Evolutionary conservation across 2,329 filamentous ascomycete genomes (phyloP), one percentile per base, ranked within the genome.

Genomic region (Colletotrichum phormii): DNA sequence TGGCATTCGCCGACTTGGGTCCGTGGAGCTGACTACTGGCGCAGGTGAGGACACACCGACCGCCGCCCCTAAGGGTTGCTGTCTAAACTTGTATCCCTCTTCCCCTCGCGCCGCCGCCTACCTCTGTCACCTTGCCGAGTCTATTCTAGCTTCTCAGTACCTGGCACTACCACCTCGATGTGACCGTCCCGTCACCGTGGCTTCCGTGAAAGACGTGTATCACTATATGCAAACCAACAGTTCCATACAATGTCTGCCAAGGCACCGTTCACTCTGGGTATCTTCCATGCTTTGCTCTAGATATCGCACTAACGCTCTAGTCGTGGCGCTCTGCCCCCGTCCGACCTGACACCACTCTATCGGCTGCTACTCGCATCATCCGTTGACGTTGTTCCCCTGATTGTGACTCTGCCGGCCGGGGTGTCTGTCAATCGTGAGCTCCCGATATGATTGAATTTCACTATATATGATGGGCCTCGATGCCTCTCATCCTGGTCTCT

Each of bases 381-480:
- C 63, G 55, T 24, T 42, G 37, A 42, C 15, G 15, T 18, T 51
- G 42, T 49, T 51, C 68, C 51, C 59, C 46, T 57, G 53, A 51
- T 18, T 69, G 59, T 22, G 26, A 64, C n/a, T 33, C 33, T 49
- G 13, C 26, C n/a, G 37, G n/a, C 13, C 31, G 29, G 37, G 37
- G 18, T 42, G 49, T 29, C 29, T 22, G 12, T 4, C 13, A 58
- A 66, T 71, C 60, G 22, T 66, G 68, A 65, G 12, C 12, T 62
- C 60, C 33, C 9, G 18, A 29, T 57, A 33, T 69, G 70, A 61
- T 73, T 49, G 24, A 26, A 61, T 57, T 57, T 71, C 12, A 57
- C 66, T 71, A 73, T 73, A 73, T 73, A 73, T 73, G 54, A 37
- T 26, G 35, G 29, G 18, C 71, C 53, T 73, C 26, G 26, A 55